A percentile compares a stretch with the other conserved stretches of the same genome.
Evolutionary conservation across 2,329 filamentous ascomycete genomes (phyloP).

Genomic region (Graphilbum fragrans): DNA sequence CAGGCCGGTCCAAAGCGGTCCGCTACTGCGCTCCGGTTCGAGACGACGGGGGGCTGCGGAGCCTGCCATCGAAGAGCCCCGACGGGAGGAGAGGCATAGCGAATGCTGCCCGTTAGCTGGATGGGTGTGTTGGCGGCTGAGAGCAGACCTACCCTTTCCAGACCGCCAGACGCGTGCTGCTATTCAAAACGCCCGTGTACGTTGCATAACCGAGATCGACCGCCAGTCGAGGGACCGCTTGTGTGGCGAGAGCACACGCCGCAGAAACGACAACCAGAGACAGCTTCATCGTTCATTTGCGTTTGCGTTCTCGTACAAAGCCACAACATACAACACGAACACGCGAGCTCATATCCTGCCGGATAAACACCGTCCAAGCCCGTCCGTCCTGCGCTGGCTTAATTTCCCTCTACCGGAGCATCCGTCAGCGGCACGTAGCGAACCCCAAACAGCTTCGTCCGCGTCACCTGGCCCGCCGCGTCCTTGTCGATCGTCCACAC

Average conservation of each 20-base stretch:
- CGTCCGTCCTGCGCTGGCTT: background rate
- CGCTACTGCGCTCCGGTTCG: constrained; percentile 1
- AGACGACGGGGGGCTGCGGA: background rate
- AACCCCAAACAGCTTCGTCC: constrained; percentile 55
- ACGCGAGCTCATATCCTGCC: no score
- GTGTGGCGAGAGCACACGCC: no score
- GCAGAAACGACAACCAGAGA: no score
- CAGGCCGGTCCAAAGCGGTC: constrained; percentile 9
- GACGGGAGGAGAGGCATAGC: constrained; percentile 1
- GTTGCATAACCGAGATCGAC: constrained; percentile 11
- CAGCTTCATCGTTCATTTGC: background rate
- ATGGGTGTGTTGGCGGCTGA: no score
- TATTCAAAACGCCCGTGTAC: constrained; percentile 10
- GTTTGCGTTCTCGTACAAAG: no score
- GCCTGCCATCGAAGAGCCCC: constrained; percentile 2
- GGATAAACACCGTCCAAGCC: no score
- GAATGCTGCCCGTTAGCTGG: background rate
- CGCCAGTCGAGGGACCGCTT: no score
- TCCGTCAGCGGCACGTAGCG: constrained; percentile 45
- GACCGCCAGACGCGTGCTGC: background rate
- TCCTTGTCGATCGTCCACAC: constrained; percentile 69
- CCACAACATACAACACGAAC: no score
- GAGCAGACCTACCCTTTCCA: constrained; percentile 3
- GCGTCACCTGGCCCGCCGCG: constrained; percentile 45
- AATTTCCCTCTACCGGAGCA: constrained; percentile 2